Base-by-base conservation (phyloP, 2,329 filamentous ascomycete species). In the Tolypocladium tundrense region DNA sequence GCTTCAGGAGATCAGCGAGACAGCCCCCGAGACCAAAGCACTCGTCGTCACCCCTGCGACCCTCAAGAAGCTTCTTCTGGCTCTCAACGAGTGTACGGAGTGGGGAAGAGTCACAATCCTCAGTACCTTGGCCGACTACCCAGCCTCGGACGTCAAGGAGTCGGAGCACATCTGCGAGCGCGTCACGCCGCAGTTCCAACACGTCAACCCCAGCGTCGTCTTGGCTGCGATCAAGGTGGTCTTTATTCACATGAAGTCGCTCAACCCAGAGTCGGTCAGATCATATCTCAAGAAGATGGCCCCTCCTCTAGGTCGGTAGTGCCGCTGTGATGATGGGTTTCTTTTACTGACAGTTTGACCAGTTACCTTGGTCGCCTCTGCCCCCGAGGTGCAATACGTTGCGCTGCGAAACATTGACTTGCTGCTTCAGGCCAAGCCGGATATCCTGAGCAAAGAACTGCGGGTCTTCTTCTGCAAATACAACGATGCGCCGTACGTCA, bases 401-500 rank as follows among this genome's bases (percentile, higher is more conserved):
- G 94, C 94, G 16, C 77, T 99, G 54, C 82, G 93, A 62, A 99
- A 99, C 72, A 99, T 99, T 68, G 94, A 99, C 66, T 84, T 99
- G 40, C 80, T 99, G 7, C 81, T 99, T 33, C 94, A 99, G 73
- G 94, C 95, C 65, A 93, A 97, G 72, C 91, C 94, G 13, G 92
- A 96, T 65, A 97, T 99, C 58, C 81, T 99, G 11, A 96, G 90
- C 79, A 97, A 97, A 73, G 94, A 99, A 73, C 85, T 99, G 68
- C 86, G 94, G 51, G 94, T 99, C 10, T 99, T 99, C 77, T 99
- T 99, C 77, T 99, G 94, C 87, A 99, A 99, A 76, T 99, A 99
- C 78, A 97, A 97, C 70, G 94, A 99, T 66, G 93, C 94, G 1
- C 91, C 91, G 27, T 99, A 99, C 71, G 87, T 99, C 67, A 99